These are phyloP conservation scores for Mimosa bimucronata DNA, from an alignment of 306 rosid species.

Conservation along the genomic window DNA sequence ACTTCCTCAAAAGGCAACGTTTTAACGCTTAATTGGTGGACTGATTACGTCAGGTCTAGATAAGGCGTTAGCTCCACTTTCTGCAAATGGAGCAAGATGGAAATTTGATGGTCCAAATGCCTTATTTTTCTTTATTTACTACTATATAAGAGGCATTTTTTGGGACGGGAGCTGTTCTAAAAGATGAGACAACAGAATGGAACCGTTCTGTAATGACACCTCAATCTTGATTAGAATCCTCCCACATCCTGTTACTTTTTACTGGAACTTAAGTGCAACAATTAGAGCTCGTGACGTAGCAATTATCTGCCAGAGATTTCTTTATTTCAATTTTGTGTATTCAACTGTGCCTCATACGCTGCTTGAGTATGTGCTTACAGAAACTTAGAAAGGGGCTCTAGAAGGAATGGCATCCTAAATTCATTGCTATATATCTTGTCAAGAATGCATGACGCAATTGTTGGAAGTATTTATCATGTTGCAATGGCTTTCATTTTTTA, in stretches of 20 bases:
- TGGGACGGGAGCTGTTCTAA: background rate
- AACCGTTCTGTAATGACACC: background rate
- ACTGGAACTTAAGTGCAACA: background rate
- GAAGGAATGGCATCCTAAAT: background rate
- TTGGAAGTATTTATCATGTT: background rate
- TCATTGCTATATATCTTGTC: conserved; percentile 8
- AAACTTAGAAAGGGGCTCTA: background rate
- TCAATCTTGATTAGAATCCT: background rate
- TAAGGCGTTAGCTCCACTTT: background rate
- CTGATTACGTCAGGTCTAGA: background rate
- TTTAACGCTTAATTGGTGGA: background rate
- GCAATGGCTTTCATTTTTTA: background rate
- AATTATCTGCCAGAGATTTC: too few species aligned
- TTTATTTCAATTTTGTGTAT: background rate
- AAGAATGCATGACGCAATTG: background rate
- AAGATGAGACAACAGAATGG: background rate
- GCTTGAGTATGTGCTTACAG: conserved; percentile 7
- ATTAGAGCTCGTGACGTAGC: background rate
- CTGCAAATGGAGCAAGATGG: background rate
- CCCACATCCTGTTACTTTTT: background rate
- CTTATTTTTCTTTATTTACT: background rate
- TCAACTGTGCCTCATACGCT: background rate
- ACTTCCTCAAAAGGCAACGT: background rate
- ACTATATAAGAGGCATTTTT: background rate
- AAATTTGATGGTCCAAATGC: background rate